These are phyloP conservation scores for Cardamine chenopodiifolia DNA, from an alignment of 345 rosid genomes.

Conservation along the genomic window DNA sequence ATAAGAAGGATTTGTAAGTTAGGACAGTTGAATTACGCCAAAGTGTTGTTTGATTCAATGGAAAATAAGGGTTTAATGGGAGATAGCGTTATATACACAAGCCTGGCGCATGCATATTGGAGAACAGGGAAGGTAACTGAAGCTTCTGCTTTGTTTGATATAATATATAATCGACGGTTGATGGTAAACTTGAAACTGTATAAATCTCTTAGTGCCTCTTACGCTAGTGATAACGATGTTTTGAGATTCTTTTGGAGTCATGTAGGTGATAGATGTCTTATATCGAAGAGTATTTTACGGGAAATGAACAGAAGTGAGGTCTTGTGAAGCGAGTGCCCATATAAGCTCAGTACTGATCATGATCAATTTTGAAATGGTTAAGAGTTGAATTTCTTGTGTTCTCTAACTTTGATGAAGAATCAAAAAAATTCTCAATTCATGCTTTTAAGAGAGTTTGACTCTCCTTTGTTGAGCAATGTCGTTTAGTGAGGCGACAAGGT, in stretches of 20 bases:
- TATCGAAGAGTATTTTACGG: constrained; percentile 64
- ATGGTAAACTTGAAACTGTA: constrained; percentile 73
- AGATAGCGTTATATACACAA: constrained; percentile 69
- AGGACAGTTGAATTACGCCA: constrained; percentile 67
- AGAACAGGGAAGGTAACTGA: constrained; percentile 62
- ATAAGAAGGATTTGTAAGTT: constrained; percentile 80
- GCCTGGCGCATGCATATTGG: constrained; percentile 79
- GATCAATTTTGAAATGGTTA: constrained; percentile 5
- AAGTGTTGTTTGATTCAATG: constrained; percentile 57
- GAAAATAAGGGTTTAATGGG: constrained; percentile 65
- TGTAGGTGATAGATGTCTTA: constrained; percentile 60
- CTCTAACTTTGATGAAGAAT: not conserved
- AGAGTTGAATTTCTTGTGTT: not conserved
- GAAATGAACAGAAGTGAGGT: constrained; percentile 47
- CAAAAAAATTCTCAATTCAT: not conserved
- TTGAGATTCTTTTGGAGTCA: constrained; percentile 76
- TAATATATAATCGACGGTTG: constrained; percentile 75
- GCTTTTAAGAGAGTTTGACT: not conserved
- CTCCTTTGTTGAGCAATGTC: not conserved
- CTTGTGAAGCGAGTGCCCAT: constrained; percentile 14
- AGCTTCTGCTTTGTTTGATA: constrained; percentile 60
- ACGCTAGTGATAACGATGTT: constrained; percentile 51
- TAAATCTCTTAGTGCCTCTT: constrained; percentile 62
- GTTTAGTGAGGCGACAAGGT: not conserved
- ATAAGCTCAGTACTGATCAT: constrained; percentile 20